Percentiles rank a stretch among this genome's conserved stretches.
Conservation (phyloP, 306 rosid species). For the Cotoneaster glaucophyllus region DNA sequence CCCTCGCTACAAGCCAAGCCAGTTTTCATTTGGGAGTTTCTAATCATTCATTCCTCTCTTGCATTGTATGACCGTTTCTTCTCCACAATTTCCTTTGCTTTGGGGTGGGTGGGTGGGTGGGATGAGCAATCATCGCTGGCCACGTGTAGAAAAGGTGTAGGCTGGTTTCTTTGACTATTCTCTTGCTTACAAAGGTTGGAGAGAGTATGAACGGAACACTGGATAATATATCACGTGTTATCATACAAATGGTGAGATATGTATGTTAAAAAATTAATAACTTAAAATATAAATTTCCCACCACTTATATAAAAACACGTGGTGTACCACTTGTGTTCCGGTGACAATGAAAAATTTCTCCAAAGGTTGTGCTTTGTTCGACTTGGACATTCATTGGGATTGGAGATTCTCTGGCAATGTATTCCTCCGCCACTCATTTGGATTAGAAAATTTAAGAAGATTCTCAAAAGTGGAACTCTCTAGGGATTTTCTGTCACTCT, state of each 20-base stretch:
- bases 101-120: neutral
- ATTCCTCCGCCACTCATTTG: neutral
- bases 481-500: too few species aligned
- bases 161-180: conserved; percentile 30
- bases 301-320: too few species aligned
- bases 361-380: conserved; percentile 18
- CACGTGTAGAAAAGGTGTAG: conserved; percentile 12
- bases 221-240: too few species aligned
- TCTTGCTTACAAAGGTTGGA: conserved; percentile 15
- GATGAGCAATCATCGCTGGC: neutral
- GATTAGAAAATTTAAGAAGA: too few species aligned
- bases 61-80: neutral
- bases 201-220: rapidly evolving
- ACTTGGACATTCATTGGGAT: conserved; percentile 20
- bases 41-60: neutral
- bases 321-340: too few species aligned
- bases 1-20: too few species aligned
- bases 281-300: too few species aligned
- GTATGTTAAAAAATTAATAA: too few species aligned
- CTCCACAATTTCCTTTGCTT: neutral
- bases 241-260: too few species aligned
- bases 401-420: conserved; percentile 17
- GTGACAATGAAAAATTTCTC: too few species aligned
- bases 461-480: too few species aligned
- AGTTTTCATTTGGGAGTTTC: too few species aligned